A percentile compares a stretch with the other conserved stretches of the same genome.
Conservation (phyloP, 495 filamentous ascomycete species). For the Penicillium goetzii region DNA sequence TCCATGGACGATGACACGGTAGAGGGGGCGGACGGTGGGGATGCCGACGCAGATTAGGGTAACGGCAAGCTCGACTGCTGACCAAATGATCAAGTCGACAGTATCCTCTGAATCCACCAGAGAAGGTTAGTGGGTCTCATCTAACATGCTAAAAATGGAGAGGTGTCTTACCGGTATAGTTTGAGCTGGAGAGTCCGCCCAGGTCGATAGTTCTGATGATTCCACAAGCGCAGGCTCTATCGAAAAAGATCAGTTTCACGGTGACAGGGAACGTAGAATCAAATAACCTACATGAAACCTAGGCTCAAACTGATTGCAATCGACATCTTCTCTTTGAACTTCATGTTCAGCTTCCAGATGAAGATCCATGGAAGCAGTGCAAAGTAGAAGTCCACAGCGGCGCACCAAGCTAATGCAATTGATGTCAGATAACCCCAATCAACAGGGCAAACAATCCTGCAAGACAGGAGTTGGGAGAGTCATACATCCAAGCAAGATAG, state of each 20-base stretch:
- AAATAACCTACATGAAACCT: slow-evolving; percentile 22
- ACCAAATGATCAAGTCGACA: slow-evolving; percentile 26
- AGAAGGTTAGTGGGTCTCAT: background rate
- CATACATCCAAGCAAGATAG: slow-evolving; percentile 25
- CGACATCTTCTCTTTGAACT: slow-evolving; percentile 30
- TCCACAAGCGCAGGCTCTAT: slow-evolving; percentile 26
- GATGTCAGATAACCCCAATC: background rate
- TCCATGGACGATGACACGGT: slow-evolving; percentile 23
- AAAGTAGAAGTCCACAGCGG: slow-evolving; percentile 31
- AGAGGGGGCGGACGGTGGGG: slow-evolving; percentile 27
- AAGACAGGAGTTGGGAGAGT: background rate
- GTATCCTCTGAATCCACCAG: slow-evolving; percentile 21
- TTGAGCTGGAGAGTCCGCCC: slow-evolving; percentile 22
- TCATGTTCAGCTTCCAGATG: slow-evolving; percentile 33
- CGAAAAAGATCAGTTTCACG: background rate
- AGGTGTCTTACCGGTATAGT: slow-evolving; percentile 24
- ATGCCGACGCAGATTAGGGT: slow-evolving; percentile 31
- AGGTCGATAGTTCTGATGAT: slow-evolving; percentile 27
- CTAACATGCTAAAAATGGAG: background rate
- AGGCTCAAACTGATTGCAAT: slow-evolving; percentile 30
- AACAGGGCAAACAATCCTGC: background rate
- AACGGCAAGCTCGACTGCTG: slow-evolving; percentile 26
- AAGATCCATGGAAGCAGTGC: slow-evolving; percentile 31
- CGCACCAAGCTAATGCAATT: slow-evolving; percentile 23
- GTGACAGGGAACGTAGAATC: background rate